Conservation (phyloP, 192 early-diverging fungal species). For the Cladochytrium replicatum region DNA sequence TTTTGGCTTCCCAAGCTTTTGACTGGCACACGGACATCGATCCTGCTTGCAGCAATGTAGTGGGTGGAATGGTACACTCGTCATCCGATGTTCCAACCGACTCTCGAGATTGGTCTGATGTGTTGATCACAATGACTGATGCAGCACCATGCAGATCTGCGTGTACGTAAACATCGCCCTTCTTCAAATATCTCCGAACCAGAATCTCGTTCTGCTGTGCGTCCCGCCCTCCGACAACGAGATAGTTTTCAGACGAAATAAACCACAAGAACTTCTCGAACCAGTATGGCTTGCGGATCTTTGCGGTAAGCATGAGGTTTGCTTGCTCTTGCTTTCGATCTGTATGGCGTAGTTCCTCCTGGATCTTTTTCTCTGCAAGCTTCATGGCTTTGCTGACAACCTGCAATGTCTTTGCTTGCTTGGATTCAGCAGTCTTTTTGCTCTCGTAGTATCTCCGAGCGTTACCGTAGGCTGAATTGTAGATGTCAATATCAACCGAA, state of each 20-base stretch:
- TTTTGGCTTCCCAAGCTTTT: conserved; percentile 95
- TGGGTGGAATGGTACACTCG: conserved; percentile 64
- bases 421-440: conserved; percentile 71
- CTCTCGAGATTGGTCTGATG: no score
- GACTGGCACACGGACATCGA: conserved; percentile 91
- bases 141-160: conserved; percentile 90
- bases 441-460: conserved; percentile 80
- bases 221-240: conserved; percentile 88
- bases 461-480: conserved; percentile 78
- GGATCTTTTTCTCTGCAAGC: conserved; percentile 83
- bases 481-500: conserved; percentile 79
- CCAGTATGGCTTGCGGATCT: conserved; percentile 89
- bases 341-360: conserved; percentile 69
- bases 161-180: conserved; percentile 82
- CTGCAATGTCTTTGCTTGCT: conserved; percentile 83
- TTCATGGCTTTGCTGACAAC: conserved; percentile 80
- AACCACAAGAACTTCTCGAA: conserved; percentile 98
- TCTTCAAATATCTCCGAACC: no score
- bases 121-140: conserved; percentile 83
- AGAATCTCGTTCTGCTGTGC: conserved; percentile 89
- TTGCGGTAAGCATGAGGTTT: conserved; percentile 67
- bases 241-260: conserved; percentile 79
- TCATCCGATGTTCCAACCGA: conserved; percentile 5
- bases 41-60: conserved; percentile 88
- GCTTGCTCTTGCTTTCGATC: conserved; percentile 53